Evolutionary conservation across 2,329 filamentous ascomycete species (phyloP), one percentile per base, ranked within the genome.

Genomic region (Hymenoscyphus linearis): DNA sequence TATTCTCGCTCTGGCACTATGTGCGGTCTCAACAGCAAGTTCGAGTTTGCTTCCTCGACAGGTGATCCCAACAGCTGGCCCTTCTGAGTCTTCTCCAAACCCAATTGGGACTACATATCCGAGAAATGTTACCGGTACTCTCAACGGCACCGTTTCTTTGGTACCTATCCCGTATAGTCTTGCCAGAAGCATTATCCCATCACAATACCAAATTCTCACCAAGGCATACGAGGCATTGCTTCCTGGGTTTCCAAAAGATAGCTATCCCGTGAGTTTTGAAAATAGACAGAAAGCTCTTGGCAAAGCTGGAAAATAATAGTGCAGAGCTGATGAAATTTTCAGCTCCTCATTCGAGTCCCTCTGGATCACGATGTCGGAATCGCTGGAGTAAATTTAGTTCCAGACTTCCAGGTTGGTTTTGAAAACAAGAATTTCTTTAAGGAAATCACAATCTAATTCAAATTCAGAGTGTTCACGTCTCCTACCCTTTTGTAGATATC

Each of bases 401-500:
- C 54, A 7, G 62, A 59, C n/a, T 63, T 63, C 35, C 63, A 65
- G 34, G 62, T 59, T 56, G 50, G 18, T 53, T 7, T 35, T 25
- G 10, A n/a, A 54, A 60, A 26, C 27, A 2, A 6, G 27, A 2
- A 14, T 35, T 12, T 26, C 7, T 16, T 34, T 4, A 16, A 7
- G 12, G n/a, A n/a, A n/a, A 2, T 18, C 40, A 31, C 22, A 18
- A 47, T 47, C 36, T 37, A 27, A 27, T 36, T 12, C 16, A 27
- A 6, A 26, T 12, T 53, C 26, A 83, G 81, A 79, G 78, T 40
- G 72, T 78, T 18, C 77, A 78, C 9, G 77, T 82, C 62, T 78
- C 81, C 64, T 85, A 83, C 61, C 82, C 82, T 0, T 85, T 85
- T 68, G 62, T 85, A 40, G 82, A 84, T 67, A 67, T 82, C 5